A percentile compares a stretch with the other conserved stretches of the same genome.
Evolutionary conservation across 176 grass and related monocot species (phyloP).

Genomic region (Oryza glaberrima): DNA sequence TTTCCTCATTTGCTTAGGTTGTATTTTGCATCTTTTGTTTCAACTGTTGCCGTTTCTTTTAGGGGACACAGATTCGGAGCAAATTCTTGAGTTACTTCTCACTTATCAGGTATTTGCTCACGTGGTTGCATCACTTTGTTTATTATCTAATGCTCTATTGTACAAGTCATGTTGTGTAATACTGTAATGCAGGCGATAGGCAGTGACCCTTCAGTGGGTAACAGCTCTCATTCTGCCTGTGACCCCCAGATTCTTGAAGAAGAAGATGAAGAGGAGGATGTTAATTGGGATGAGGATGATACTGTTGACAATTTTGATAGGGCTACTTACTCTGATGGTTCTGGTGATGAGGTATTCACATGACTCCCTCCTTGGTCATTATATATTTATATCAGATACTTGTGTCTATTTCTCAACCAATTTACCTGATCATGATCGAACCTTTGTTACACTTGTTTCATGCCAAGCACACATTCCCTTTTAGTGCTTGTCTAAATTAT

Average conservation of each 20-base stretch:
- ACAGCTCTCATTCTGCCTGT: too few species aligned
- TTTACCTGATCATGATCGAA: neutral
- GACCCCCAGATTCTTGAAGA: too few species aligned
- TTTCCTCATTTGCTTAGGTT: slow-evolving; percentile 32
- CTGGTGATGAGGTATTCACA: slow-evolving; percentile 62
- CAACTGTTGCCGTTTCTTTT: slow-evolving; percentile 29
- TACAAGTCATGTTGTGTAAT: neutral
- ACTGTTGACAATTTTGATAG: slow-evolving; percentile 11
- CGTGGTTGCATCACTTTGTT: slow-evolving; percentile 22
- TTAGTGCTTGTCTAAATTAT: neutral
- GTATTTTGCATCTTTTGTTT: slow-evolving; percentile 35
- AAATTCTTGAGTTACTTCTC: slow-evolving; percentile 72
- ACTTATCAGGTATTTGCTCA: slow-evolving; percentile 57
- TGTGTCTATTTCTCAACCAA: neutral
- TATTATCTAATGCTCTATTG: slow-evolving; percentile 20
- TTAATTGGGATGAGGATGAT: slow-evolving; percentile 55
- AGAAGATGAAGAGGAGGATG: slow-evolving; percentile 26
- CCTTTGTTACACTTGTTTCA: neutral
- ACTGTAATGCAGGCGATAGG: too few species aligned
- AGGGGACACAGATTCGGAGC: slow-evolving; percentile 66
- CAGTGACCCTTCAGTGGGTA: too few species aligned
- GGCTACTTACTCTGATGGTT: slow-evolving; percentile 45
- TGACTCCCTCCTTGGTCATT: neutral
- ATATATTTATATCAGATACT: too few species aligned
- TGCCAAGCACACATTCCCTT: neutral